Evolutionary conservation across 2,329 filamentous ascomycete species (phyloP), one percentile per base, ranked within the genome.

Genomic region (Aspergillus amoenus): DNA sequence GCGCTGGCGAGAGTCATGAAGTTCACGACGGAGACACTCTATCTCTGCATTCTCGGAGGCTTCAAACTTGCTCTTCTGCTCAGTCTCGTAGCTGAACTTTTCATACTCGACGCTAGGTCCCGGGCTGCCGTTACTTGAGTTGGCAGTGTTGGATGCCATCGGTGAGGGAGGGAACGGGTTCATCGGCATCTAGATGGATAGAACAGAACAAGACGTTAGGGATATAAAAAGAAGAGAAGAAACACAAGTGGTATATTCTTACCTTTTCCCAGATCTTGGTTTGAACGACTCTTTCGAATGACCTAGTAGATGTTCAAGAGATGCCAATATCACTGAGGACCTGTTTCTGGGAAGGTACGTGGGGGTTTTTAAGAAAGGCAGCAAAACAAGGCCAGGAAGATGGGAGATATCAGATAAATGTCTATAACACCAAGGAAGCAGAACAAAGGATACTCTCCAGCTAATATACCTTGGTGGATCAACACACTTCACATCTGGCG

Each of bases 1-100:
- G 9, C 46, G 58, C 12, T 37, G 39, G 5, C 18, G 57, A 18
- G 55, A 37, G 9, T 59, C 57, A 4, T 60, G 52, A 4, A 63
- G 57, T 27, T 65, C 53, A 12, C 44, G 48, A 27, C 56, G 52
- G 43, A 61, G 41, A 5, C 43, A 30, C 4, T 57, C 34, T 2
- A 61, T 46, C 27, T 58, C 56, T 13, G n/a, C 11, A 24, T n/a
- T 56, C 46, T 32, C 44, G 21, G 58, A 43, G 27, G 22, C 34
- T 39, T 13, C n/a, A 44, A 39, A 47, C 49, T 21, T 42, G 32
- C 32, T 48, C 21, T 27, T 24, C 30, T 30, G 47, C 5, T 44
- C 41, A 13, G 21, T 30, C 8, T 30, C 8, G 27, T 30, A 52
- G 27, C 15, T 18, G 2, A 12, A 4, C 13, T 39, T 27, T 24